Evolutionary conservation across 2,329 filamentous ascomycete genomes (phyloP), one percentile per base, ranked within the genome.

Genomic region (Aspergillus felis): DNA sequence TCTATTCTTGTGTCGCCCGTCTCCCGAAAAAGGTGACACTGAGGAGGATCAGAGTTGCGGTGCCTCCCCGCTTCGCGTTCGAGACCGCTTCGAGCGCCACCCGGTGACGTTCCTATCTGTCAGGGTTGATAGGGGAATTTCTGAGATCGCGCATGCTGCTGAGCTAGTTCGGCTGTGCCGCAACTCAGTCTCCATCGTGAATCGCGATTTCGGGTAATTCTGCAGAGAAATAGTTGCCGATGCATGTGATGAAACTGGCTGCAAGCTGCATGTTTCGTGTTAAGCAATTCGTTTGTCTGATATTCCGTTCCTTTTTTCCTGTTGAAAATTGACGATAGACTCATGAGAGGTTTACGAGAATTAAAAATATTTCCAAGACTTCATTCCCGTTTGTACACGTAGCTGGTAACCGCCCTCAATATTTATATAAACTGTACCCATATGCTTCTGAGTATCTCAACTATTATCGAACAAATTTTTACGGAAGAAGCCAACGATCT

Each of bases 401-500:
- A 38, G 32, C 32, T 38, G 14, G 5, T 7, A 47, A 17, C 6
- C 24, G 20, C 48, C 10, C 49, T 55, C 22, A 53, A 49, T 60
- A 50, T 53, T 48, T 29, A 14, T 28, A 53, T 52, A 29, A 47
- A 7, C 44, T 24, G n/a, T 20, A 3, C 44, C 14, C 24, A 14
- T 6, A 24, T 25, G 14, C 44, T 8, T 17, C 20, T 27, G 49
- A 60, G 6, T 20, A 14, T 7, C 9, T 61, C 50, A 65, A 47
- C 75, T 70, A 53, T 24, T 47, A 14, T 84, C 82, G 71, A 82
- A 83, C 14, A 87, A 81, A 67, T 78, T 84, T 58, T 81, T 77
- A 62, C 88, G 88, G 66, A 99, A 97, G 71, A 99, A 97, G 17
- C 83, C 82, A 56, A 86, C 79, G 41, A 97, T 90, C 76, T 89